Percentiles rank a stretch among this genome's conserved stretches.
phyloP scores from a whole-genome alignment of 305 asterid species.

The Solanum chacoense region DNA sequence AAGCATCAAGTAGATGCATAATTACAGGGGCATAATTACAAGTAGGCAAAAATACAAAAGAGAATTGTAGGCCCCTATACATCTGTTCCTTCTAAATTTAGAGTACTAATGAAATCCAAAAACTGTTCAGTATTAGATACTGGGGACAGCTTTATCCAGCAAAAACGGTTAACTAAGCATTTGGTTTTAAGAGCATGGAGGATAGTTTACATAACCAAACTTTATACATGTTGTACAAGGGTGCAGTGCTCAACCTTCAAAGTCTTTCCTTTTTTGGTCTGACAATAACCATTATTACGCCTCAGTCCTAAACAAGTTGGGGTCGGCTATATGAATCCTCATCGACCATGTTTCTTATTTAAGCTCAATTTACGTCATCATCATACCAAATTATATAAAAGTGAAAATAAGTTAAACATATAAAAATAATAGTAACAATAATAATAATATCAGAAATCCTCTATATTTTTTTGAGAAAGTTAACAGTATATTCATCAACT shows the following conservation, averaged over 20 bases:
- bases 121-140: not conserved
- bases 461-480: not conserved
- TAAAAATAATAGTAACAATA: not conserved
- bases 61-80: not conserved
- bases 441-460: not conserved
- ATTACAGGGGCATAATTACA: not conserved
- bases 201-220: not conserved
- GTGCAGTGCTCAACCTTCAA: not conserved
- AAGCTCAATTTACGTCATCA: not conserved
- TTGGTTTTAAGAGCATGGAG: not conserved
- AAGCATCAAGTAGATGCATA: not conserved
- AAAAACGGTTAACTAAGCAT: not conserved
- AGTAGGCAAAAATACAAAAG: too few relatives aligned
- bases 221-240: not conserved
- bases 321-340: not conserved
- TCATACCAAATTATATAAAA: not conserved
- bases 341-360: not conserved
- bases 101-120: not conserved
- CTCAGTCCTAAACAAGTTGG: not conserved
- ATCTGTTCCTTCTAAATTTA: not conserved
- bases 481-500: not conserved
- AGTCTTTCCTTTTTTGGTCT: not conserved
- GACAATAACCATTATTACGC: not conserved
- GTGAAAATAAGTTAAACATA: not conserved
- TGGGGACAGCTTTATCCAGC: not conserved